Conservation (phyloP, 129 eudicot genomes). For the Sambucus nigra region DNA sequence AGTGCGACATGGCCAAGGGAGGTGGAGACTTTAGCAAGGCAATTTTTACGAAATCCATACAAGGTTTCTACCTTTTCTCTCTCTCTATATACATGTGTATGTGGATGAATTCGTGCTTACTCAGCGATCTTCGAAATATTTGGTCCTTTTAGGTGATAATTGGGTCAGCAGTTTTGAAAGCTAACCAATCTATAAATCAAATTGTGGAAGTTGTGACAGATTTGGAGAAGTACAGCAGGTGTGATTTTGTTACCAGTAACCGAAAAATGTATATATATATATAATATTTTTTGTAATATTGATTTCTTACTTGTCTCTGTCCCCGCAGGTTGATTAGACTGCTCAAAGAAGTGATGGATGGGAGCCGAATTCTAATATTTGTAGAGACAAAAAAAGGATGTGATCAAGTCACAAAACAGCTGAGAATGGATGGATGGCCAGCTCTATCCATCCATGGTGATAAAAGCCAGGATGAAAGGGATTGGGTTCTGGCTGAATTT, state of each 20-base stretch:
- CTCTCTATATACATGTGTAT: neutral
- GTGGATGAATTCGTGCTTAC: conserved; percentile 1
- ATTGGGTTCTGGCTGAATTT: conserved; percentile 97
- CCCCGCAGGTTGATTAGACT: conserved; percentile 57
- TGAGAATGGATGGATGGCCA: conserved; percentile 99
- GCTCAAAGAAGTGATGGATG: conserved; percentile 90
- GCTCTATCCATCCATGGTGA: conserved; percentile 98
- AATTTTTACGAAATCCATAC: conserved; percentile 76
- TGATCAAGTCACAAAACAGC: conserved; percentile 88
- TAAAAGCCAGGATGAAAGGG: conserved; percentile 96
- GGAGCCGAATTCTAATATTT: conserved; percentile 80
- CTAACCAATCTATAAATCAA: conserved; percentile 84
- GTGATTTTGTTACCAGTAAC: neutral
- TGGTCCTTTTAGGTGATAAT: conserved; percentile 51
- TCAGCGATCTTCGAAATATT: neutral
- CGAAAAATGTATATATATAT: neutral
- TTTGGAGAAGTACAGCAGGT: conserved; percentile 84
- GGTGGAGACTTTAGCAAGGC: conserved; percentile 88
- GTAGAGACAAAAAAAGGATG: conserved; percentile 98
- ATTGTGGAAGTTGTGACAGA: conserved; percentile 81
- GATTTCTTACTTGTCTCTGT: conserved; percentile 1
- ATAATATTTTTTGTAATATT: neutral
- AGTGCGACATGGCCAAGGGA: conserved; percentile 99
- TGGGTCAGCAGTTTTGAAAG: conserved; percentile 82
- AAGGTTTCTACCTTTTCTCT: conserved; percentile 35